A percentile compares a stretch with the other conserved stretches of the same genome.
Evolutionary conservation across 2,329 filamentous ascomycete species (phyloP).

Genomic region (Exophiala mesophila): DNA sequence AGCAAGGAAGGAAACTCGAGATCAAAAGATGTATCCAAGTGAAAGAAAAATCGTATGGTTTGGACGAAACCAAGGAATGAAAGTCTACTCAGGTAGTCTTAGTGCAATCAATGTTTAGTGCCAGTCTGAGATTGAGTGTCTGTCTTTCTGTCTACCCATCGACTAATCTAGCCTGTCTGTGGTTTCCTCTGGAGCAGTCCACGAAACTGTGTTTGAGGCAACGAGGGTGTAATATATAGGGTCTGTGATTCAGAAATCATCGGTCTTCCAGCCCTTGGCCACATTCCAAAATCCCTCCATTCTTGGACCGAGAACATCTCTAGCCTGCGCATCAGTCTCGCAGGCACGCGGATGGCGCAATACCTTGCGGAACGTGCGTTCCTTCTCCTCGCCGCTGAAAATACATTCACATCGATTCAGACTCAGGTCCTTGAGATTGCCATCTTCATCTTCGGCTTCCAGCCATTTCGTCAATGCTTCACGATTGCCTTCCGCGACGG

Average conservation of each 20-base stretch:
- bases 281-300: slow-evolving; percentile 95
- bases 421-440: slow-evolving; percentile 73
- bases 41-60: no score
- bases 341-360: slow-evolving; percentile 75
- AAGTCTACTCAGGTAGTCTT: no score
- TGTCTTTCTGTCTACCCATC: no score
- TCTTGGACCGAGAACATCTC: slow-evolving; percentile 73
- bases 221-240: no score
- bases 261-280: slow-evolving; percentile 61
- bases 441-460: slow-evolving; percentile 67
- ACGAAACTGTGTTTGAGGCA: no score
- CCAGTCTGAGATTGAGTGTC: no score
- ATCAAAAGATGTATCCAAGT: no score
- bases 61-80: no score
- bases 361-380: slow-evolving; percentile 79
- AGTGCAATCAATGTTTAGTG: no score
- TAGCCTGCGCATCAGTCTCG: slow-evolving; percentile 84
- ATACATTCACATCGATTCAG: slow-evolving; percentile 76
- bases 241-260: slow-evolving; percentile 7
- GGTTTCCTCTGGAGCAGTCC: no score
- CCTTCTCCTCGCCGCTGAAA: slow-evolving; percentile 86
- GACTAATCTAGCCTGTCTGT: no score
- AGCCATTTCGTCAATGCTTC: slow-evolving; percentile 67
- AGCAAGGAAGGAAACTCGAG: no score
- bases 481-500: slow-evolving; percentile 51